Conservation (phyloP, 108 stramenopile genomes). For the Schizochytrium sp. region DNA sequence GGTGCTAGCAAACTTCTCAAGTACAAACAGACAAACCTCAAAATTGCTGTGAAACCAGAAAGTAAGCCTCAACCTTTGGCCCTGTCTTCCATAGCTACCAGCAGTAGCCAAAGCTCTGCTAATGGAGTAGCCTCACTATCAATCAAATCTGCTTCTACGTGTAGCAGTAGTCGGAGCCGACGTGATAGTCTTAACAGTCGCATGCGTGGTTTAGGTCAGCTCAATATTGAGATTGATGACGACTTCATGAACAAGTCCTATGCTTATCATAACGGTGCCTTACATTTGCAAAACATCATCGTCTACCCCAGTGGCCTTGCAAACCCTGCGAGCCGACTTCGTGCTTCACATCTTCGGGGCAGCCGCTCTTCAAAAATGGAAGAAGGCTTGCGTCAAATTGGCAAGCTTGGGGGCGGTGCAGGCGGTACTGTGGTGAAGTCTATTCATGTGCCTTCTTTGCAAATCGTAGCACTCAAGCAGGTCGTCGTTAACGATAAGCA, state of each 20-base stretch:
- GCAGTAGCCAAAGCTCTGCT: no score
- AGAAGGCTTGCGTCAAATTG: conserved; percentile 1
- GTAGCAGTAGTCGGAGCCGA: no score
- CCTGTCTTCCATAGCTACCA: neutral
- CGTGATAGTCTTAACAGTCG: neutral
- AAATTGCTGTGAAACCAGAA: neutral
- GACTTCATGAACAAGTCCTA: neutral
- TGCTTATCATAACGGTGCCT: neutral
- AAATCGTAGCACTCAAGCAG: conserved; percentile 66
- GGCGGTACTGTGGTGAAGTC: conserved; percentile 64
- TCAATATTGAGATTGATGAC: conserved; percentile 41
- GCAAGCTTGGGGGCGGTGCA: conserved; percentile 64
- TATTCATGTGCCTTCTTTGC: conserved; percentile 55
- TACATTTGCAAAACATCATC: neutral
- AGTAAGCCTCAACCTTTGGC: neutral
- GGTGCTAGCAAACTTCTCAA: neutral
- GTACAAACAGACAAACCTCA: conserved; percentile 25
- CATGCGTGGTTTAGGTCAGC: neutral
- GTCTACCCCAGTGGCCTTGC: neutral
- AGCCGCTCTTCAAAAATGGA: conserved; percentile 10
- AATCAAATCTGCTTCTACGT: no score
- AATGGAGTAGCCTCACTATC: no score
- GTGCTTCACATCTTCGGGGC: neutral
- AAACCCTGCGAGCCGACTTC: neutral
- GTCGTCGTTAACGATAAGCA: conserved; percentile 63